Conservation (phyloP, 2,329 filamentous ascomycete species). For the Alternaria sp. region DNA sequence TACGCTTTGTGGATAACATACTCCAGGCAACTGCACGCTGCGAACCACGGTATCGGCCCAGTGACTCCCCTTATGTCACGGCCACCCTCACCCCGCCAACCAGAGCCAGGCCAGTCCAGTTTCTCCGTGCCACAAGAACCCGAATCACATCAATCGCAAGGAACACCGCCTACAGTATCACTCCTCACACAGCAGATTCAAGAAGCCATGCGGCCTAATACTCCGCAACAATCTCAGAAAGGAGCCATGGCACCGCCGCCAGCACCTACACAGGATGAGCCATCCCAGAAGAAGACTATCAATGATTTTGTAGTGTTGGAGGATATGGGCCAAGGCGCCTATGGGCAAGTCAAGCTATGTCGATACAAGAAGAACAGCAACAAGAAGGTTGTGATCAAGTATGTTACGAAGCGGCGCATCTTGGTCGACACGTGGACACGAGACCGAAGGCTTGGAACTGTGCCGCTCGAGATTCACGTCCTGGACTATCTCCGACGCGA, state of each 20-base stretch:
- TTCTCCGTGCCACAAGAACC: conserved; percentile 46
- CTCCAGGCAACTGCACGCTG: conserved; percentile 86
- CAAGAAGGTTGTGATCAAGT: conserved; percentile 93
- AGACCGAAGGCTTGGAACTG: conserved; percentile 89
- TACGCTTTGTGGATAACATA: conserved; percentile 98
- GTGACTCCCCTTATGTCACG: conserved; percentile 70
- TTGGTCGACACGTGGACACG: conserved; percentile 98
- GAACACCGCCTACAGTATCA: conserved; percentile 50
- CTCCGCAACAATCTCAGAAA: conserved; percentile 47
- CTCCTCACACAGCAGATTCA: conserved; percentile 59
- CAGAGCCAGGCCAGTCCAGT: conserved; percentile 73
- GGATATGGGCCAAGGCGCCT: conserved; percentile 98
- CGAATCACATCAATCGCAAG: conserved; percentile 42
- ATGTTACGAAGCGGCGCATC: conserved; percentile 95
- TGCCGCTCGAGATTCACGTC: conserved; percentile 96
- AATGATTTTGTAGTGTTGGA: conserved; percentile 90
- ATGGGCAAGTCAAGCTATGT: conserved; percentile 95
- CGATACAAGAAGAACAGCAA: conserved; percentile 77
- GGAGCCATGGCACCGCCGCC: conserved; percentile 23
- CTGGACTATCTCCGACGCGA: conserved; percentile 87
- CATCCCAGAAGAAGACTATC: conserved; percentile 75
- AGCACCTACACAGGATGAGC: conserved; percentile 24
- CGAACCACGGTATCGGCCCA: conserved; percentile 65
- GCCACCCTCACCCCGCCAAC: conserved; percentile 77
- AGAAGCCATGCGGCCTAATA: conserved; percentile 56